Evolutionary conservation across 768 basidiomycete species (phyloP).

Genomic region (Dendrothele bispora): DNA sequence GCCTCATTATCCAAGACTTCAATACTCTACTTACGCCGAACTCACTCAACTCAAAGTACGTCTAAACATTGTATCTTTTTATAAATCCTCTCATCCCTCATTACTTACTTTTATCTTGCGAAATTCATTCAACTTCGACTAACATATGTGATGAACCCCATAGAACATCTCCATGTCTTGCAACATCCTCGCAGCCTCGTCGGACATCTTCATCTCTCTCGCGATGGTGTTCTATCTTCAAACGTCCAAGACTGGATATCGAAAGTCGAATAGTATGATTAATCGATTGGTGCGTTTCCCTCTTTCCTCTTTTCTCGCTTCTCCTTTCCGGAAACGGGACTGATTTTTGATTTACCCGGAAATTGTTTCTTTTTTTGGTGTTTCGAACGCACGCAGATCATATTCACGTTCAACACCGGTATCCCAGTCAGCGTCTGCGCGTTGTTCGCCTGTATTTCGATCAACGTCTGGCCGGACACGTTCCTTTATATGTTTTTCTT

Average conservation of each 20-base stretch:
- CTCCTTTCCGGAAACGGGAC: not conserved
- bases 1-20: no score
- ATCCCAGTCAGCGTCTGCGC: conserved; percentile 8
- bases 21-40: not conserved
- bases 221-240: conserved; percentile 11
- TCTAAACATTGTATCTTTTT: not conserved
- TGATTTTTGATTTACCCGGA: no score
- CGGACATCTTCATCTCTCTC: conserved; percentile 10
- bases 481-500: conserved; percentile 9
- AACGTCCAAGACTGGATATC: conserved; percentile 8
- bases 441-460: conserved; percentile 6
- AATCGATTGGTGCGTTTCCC: conserved; percentile 11
- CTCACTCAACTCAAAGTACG: conserved; percentile 3
- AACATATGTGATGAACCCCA: no score
- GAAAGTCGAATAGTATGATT: conserved; percentile 11
- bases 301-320: not conserved
- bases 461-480: conserved; percentile 6
- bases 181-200: conserved; percentile 11
- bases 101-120: not conserved
- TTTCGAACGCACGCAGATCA: not conserved
- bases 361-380: no score
- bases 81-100: not conserved
- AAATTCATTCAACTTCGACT: no score
- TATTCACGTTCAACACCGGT: conserved; percentile 5
- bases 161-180: conserved; percentile 13